A percentile compares a stretch with the other conserved stretches of the same genome.
phyloP scores from a whole-genome alignment of 1,284 basidiomycete species.

The Cystobasidium slooffiae region DNA sequence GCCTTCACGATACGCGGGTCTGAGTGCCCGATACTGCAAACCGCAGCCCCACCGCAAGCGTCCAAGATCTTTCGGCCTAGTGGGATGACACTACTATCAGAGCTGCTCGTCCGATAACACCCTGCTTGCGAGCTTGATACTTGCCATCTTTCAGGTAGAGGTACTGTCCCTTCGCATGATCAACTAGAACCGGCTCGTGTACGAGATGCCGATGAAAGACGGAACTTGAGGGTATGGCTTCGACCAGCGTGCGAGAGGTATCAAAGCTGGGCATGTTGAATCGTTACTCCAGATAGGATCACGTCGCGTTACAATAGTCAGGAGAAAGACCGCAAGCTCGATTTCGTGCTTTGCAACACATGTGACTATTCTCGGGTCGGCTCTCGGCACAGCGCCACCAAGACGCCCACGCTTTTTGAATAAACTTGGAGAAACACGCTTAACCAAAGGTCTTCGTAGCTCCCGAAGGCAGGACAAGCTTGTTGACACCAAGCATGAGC shows the following conservation, averaged over 20 bases:
- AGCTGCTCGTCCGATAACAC: not conserved
- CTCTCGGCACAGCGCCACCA: too few relatives aligned
- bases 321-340: too few relatives aligned
- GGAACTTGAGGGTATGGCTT: not conserved
- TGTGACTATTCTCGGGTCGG: too few relatives aligned
- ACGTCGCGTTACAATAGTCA: too few relatives aligned
- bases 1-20: constrained; percentile 72
- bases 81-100: not conserved
- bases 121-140: not conserved
- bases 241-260: not conserved
- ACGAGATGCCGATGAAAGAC: constrained; percentile 12
- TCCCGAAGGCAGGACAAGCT: too few relatives aligned
- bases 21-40: constrained; percentile 73
- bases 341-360: too few relatives aligned
- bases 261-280: not conserved
- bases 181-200: constrained; percentile 26
- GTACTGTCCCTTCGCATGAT: constrained; percentile 50
- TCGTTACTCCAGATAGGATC: too few relatives aligned
- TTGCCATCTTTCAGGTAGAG: constrained; percentile 58
- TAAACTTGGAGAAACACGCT: too few relatives aligned
- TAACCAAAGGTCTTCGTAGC: too few relatives aligned
- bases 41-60: constrained; percentile 80
- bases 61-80: constrained; percentile 65
- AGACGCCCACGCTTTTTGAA: too few relatives aligned
- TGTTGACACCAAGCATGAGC: too few relatives aligned